These are phyloP conservation scores for Tinospora cordifolia DNA, from an alignment of 164 flowering plant species.

Conservation along the genomic window DNA sequence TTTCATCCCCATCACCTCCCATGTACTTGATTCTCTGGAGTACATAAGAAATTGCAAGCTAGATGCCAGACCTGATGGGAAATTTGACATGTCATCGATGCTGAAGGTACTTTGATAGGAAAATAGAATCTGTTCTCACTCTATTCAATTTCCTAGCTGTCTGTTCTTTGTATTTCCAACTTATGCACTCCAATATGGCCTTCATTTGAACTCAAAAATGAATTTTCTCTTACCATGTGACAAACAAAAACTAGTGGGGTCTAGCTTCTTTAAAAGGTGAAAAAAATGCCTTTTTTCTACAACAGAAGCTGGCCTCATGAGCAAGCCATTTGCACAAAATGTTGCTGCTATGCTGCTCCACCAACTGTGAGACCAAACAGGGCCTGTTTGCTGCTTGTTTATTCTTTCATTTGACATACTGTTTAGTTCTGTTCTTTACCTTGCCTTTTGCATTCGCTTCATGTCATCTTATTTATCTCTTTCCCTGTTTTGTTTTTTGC, in stretches of 20 bases:
- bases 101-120: constrained; percentile 49
- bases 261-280: too few relatives aligned
- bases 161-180: constrained; percentile 1
- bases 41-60: constrained; percentile 41
- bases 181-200: background rate
- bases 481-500: background rate
- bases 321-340: too few relatives aligned
- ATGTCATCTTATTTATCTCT: background rate
- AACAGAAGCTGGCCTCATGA: too few relatives aligned
- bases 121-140: background rate
- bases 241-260: too few relatives aligned
- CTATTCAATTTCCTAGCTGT: background rate
- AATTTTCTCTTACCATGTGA: too few relatives aligned
- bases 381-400: background rate
- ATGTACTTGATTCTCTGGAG: constrained; percentile 58
- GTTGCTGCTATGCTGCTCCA: too few relatives aligned
- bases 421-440: background rate
- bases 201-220: too few relatives aligned
- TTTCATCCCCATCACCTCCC: constrained; percentile 76
- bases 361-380: too few relatives aligned
- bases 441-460: background rate
- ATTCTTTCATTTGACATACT: background rate
- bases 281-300: too few relatives aligned
- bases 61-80: constrained; percentile 32
- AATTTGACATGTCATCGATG: constrained; percentile 30